Evolutionary conservation across 2,329 filamentous ascomycete species (phyloP).

Genomic region (Hypomyces rosellus): DNA sequence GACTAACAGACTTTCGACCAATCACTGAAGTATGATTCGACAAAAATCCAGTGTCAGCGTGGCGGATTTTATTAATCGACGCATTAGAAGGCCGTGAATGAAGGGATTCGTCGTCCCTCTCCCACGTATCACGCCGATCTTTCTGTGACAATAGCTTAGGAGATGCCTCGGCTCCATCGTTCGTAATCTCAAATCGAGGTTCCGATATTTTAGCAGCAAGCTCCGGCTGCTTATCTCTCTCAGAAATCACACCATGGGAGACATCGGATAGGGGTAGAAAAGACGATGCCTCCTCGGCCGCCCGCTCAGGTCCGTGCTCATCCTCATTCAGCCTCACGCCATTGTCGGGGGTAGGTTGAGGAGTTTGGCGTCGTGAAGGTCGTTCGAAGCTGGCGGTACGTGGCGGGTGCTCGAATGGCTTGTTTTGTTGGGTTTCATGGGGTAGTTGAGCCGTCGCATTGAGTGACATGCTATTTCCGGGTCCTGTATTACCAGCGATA

Average conservation of each 20-base stretch:
- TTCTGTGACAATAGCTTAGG: neutral
- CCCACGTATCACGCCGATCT: conserved; percentile 10
- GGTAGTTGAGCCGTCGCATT: conserved; percentile 4
- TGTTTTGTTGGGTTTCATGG: conserved; percentile 2
- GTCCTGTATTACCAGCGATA: neutral
- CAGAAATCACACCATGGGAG: conserved; percentile 55
- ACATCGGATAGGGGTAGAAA: conserved; percentile 72
- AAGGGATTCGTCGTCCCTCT: conserved; percentile 6
- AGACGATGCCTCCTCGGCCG: conserved; percentile 43
- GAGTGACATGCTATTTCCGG: conserved; percentile 4
- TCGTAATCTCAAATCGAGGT: conserved; percentile 33
- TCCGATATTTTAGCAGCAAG: conserved; percentile 52
- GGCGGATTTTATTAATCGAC: neutral
- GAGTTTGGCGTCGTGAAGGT: neutral
- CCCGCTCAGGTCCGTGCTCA: neutral
- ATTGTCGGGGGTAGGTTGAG: conserved; percentile 2
- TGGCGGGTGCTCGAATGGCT: conserved; percentile 1
- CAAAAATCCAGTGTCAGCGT: too few relatives aligned
- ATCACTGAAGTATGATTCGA: neutral
- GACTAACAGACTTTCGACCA: conserved; percentile 5
- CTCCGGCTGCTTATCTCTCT: conserved; percentile 58
- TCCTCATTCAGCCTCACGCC: neutral
- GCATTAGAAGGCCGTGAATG: neutral
- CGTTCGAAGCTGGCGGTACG: conserved; percentile 8
- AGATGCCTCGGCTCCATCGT: conserved; percentile 24